These are phyloP conservation scores for Boechera retrofracta DNA, from an alignment of 345 rosid species.

Conservation along the genomic window DNA sequence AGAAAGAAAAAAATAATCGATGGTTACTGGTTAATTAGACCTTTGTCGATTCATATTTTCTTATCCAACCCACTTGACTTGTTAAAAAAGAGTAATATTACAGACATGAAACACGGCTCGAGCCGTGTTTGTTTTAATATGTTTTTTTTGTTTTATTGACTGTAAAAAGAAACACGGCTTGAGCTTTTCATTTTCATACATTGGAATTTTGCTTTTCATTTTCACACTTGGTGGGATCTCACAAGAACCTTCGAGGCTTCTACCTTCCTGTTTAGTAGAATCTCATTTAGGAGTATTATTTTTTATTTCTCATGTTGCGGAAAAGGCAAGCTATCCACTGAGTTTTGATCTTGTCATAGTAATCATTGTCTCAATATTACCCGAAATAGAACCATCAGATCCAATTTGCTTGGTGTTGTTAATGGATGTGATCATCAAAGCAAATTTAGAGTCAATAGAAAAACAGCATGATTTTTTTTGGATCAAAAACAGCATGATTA, in stretches of 20 bases:
- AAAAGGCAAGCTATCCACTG: conserved; percentile 34
- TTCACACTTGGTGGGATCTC: conserved; percentile 24
- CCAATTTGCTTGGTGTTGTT: conserved; percentile 18
- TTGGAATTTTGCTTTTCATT: conserved; percentile 6
- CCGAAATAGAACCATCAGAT: conserved; percentile 27
- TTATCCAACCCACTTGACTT: background rate
- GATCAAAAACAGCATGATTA: no score
- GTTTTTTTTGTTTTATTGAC: background rate
- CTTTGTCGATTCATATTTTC: background rate
- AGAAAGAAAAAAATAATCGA: background rate
- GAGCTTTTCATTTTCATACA: background rate
- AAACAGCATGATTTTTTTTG: background rate
- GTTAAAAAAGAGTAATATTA: conserved; percentile 1
- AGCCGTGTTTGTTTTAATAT: background rate
- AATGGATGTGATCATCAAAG: conserved; percentile 9
- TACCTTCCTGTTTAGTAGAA: conserved; percentile 8
- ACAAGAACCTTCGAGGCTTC: conserved; percentile 22
- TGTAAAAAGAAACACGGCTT: background rate
- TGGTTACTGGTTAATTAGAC: background rate
- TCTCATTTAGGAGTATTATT: background rate
- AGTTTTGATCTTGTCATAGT: conserved; percentile 27
- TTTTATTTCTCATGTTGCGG: conserved; percentile 23
- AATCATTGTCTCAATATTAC: conserved; percentile 30
- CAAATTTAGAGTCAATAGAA: background rate
- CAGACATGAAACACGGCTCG: conserved; percentile 3